Conservation (phyloP, 192 early-diverging fungal genomes). For the Backusella westeae region DNA sequence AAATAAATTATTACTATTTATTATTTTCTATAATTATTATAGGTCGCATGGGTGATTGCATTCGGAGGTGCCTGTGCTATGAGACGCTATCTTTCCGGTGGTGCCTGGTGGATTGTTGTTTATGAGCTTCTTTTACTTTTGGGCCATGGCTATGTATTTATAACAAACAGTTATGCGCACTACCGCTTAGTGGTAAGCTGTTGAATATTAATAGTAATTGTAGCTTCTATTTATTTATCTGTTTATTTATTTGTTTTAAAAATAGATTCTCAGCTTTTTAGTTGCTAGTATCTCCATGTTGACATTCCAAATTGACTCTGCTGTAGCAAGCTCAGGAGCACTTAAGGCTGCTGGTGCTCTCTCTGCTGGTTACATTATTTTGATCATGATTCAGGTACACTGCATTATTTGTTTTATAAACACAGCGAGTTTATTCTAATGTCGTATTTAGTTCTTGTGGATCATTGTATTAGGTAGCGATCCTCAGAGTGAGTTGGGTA, state of each 20-base stretch:
- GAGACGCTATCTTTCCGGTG: neutral
- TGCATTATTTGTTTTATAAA: neutral
- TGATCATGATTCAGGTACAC: slow-evolving; percentile 33
- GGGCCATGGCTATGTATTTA: slow-evolving; percentile 8
- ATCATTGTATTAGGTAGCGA: slow-evolving; percentile 66
- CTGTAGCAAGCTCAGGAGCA: neutral
- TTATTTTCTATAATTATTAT: neutral
- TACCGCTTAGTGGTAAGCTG: slow-evolving; percentile 19
- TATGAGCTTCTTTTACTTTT: slow-evolving; percentile 25
- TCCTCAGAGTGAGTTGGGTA: neutral
- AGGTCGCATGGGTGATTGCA: slow-evolving; percentile 33
- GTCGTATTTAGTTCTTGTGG: slow-evolving; percentile 54
- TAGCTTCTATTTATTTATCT: neutral
- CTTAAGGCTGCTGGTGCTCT: slow-evolving; percentile 7
- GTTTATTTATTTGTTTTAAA: neutral
- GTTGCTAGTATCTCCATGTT: slow-evolving; percentile 24
- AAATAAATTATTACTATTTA: neutral
- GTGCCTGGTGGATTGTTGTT: slow-evolving; percentile 32
- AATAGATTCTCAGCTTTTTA: slow-evolving; percentile 30
- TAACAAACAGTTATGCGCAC: neutral
- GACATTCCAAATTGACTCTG: slow-evolving; percentile 12
- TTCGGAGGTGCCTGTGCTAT: slow-evolving; percentile 27
- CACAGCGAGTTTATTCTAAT: neutral
- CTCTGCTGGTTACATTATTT: slow-evolving; percentile 26
- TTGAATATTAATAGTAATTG: no score